Percentiles rank a stretch among this genome's conserved stretches.
Evolutionary conservation across 371 early-diverging fungal genomes (phyloP).

Genomic region (Mortierella sp.): DNA sequence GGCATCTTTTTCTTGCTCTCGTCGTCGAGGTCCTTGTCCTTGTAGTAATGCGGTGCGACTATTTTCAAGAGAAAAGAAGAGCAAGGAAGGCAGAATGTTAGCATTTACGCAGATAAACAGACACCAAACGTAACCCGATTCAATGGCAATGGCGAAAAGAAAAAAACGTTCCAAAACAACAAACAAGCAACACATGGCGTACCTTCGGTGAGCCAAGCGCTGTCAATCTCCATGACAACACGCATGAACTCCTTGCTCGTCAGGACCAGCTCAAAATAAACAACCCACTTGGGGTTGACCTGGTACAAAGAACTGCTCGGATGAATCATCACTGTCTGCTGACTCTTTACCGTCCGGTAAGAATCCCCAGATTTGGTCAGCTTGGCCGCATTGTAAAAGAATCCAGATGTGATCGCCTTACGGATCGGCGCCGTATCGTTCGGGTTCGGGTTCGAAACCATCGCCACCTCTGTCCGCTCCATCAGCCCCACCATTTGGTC

Average conservation of each 20-base stretch:
- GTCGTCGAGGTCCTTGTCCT: constrained; percentile 77
- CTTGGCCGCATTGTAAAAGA: constrained; percentile 94
- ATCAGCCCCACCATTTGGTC: constrained; percentile 94
- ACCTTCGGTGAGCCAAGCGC: constrained; percentile 94
- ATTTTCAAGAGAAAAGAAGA: constrained; percentile 14
- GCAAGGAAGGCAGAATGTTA: neutral
- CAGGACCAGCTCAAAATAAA: constrained; percentile 95
- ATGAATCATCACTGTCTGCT: constrained; percentile 94
- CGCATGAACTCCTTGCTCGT: constrained; percentile 97
- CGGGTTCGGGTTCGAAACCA: constrained; percentile 83
- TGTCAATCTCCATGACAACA: constrained; percentile 93
- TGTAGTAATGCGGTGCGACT: constrained; percentile 89
- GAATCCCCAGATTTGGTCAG: constrained; percentile 88
- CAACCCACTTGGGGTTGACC: constrained; percentile 83
- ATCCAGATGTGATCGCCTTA: constrained; percentile 94
- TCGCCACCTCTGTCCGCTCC: constrained; percentile 94
- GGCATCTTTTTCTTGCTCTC: constrained; percentile 75
- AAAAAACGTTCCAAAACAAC: neutral
- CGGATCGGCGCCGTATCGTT: constrained; percentile 82
- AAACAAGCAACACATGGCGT: neutral
- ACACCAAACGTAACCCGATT: neutral
- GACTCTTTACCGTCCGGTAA: constrained; percentile 93
- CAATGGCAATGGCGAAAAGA: constrained; percentile 13
- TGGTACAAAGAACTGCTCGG: constrained; percentile 88
- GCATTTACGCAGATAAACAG: neutral